A percentile compares a stretch with the other conserved stretches of the same genome.
Evolutionary conservation across 1,284 basidiomycete species (phyloP).

Genomic region (Ustilago shanxiensis): DNA sequence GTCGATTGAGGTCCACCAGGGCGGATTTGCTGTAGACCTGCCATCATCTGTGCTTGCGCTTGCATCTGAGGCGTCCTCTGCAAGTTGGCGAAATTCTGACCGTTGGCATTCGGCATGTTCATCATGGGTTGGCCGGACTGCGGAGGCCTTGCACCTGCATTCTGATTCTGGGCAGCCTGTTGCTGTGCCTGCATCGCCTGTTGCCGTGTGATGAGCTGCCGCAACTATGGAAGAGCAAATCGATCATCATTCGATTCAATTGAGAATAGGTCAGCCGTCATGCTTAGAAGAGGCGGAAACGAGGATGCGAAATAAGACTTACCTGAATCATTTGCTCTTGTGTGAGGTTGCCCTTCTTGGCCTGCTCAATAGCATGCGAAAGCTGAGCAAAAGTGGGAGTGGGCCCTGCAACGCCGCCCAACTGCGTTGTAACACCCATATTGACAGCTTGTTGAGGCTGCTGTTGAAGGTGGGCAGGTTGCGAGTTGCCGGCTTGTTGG

Average conservation of each 20-base stretch:
- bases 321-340: conserved; percentile 55
- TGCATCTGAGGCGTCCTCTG: conserved; percentile 57
- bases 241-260: neutral
- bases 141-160: conserved; percentile 32
- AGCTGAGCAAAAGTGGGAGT: conserved; percentile 50
- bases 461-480: conserved; percentile 46
- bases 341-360: conserved; percentile 53
- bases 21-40: conserved; percentile 45
- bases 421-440: conserved; percentile 23
- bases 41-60: conserved; percentile 57
- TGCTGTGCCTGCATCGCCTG: conserved; percentile 59
- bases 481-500: conserved; percentile 26
- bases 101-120: conserved; percentile 27
- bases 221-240: conserved; percentile 20
- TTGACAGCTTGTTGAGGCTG: conserved; percentile 31
- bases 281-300: neutral
- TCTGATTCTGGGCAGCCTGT: conserved; percentile 49
- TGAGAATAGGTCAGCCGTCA: conserved; percentile 4
- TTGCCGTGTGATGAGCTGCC: conserved; percentile 52
- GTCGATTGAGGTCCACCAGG: conserved; percentile 39
- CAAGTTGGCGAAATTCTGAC: conserved; percentile 53
- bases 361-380: conserved; percentile 51
- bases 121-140: conserved; percentile 52
- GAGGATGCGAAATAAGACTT: conserved; percentile 1
- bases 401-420: conserved; percentile 23